Conservation (phyloP, 2,329 filamentous ascomycete species). For the Aspergillus quadrilineatus region DNA sequence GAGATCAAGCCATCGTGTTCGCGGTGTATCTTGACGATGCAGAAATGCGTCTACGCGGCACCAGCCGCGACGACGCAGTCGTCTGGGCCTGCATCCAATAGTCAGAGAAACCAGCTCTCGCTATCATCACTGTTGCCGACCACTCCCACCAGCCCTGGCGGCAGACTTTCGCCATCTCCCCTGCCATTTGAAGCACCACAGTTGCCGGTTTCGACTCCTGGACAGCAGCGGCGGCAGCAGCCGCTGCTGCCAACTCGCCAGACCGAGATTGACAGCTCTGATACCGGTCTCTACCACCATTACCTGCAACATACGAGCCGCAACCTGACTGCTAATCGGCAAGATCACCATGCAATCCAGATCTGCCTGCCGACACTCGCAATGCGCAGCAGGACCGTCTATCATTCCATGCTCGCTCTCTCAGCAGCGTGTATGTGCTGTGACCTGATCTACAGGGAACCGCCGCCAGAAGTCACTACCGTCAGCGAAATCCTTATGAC, state of each 20-base stretch:
- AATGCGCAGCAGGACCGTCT: slow-evolving; percentile 2
- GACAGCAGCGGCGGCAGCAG: no score
- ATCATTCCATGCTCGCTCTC: background rate
- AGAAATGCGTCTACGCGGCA: background rate
- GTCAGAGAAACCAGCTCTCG: background rate
- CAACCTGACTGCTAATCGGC: background rate
- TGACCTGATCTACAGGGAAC: background rate
- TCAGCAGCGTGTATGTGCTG: slow-evolving; percentile 5
- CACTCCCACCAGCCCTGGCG: background rate
- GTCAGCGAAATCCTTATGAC: slow-evolving; percentile 2
- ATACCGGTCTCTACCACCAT: slow-evolving; percentile 3
- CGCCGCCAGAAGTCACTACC: background rate
- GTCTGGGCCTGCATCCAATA: background rate
- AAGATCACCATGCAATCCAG: background rate
- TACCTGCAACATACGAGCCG: slow-evolving; percentile 1
- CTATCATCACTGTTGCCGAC: background rate
- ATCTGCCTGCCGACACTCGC: slow-evolving; percentile 4
- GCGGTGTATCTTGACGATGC: slow-evolving; percentile 2
- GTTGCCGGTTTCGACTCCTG: background rate
- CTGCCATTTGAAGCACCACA: background rate
- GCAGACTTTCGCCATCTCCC: background rate
- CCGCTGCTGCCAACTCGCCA: no score
- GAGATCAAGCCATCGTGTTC: slow-evolving; percentile 5
- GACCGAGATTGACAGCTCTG: background rate
- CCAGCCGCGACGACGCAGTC: background rate